Base-by-base conservation (phyloP, 2,329 filamentous ascomycete species). In the Knufia fluminis region DNA sequence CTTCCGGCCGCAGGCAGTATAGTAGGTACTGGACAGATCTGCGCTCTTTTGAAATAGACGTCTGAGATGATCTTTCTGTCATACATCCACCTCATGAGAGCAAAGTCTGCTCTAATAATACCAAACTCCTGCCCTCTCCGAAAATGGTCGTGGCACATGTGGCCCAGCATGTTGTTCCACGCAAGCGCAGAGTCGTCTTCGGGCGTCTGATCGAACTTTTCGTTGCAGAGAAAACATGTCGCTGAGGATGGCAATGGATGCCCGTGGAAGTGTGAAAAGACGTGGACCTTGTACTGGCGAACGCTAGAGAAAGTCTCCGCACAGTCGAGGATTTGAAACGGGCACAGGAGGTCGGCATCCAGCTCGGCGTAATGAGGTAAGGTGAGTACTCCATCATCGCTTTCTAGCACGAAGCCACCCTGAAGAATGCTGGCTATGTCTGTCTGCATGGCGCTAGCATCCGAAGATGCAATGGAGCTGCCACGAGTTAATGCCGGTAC, bases 251-350 rank as follows among this genome's bases (percentile, higher is more conserved):
- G 70, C 7, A 68, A 61, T 28, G 64, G 33, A 46, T 67, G 62
- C 1, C 65, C 64, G 12, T 65, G 65, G 52, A 72, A 71, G 52
- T 72, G 70, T 45, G 68, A 68, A 20, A 68, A 61, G 40, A 72
- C 67, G 54, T 72, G 70, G 7, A 61, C 66, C 46, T 67, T 67
- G 68, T 69, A 72, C 26, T 64, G 54, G 4, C 64, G 60, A 23
- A 60, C 57, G 35, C 67, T 62, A 38, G 65, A 60, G 50, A 70
- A 71, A 9, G 61, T 62, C 42, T 66, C 59, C 9, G 67, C 60
- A 54, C 70, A 72, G 54, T 69, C 65, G 6, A 72, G 61, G 49
- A 70, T 63, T 51, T 70, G 65, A 60, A 72, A 72, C n/a, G 71
- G 62, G 50, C 70, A 72, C 16, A 59, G 36, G 39, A 59, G 42